Evolutionary conservation across 2,329 filamentous ascomycete species (phyloP).

Genomic region (Cadophora luteo-olivacea): DNA sequence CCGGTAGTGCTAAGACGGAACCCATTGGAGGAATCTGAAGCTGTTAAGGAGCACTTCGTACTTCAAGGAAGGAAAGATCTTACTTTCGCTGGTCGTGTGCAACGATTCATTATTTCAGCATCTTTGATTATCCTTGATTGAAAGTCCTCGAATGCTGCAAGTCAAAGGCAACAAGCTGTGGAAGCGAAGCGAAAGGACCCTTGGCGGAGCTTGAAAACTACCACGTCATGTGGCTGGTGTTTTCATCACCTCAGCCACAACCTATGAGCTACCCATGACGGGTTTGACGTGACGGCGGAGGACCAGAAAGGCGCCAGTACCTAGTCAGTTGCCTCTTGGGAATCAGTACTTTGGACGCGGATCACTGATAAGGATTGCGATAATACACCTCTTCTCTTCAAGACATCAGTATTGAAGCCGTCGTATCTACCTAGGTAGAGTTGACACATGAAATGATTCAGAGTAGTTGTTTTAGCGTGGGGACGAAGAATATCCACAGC

Average conservation of each 20-base stretch:
- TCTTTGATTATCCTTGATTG: background rate
- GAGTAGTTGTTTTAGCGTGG: conserved; percentile 4
- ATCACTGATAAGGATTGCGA: background rate
- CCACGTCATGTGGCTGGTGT: conserved; percentile 7
- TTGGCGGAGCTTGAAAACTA: conserved; percentile 1
- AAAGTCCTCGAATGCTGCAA: background rate
- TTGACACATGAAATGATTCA: background rate
- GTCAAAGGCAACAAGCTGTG: background rate
- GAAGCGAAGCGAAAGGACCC: background rate
- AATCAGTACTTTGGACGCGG: background rate
- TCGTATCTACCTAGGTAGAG: background rate
- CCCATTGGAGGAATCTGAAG: background rate
- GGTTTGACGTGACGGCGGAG: conserved; percentile 1
- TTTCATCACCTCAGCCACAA: background rate
- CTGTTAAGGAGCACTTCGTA: background rate
- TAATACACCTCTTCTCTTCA: background rate
- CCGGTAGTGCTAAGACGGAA: background rate
- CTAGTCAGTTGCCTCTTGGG: background rate
- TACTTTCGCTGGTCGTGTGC: background rate
- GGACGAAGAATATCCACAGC: background rate
- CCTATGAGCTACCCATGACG: background rate
- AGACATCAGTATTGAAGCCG: background rate
- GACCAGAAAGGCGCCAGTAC: background rate
- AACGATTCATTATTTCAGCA: background rate
- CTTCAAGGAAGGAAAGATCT: background rate